phyloP scores from a whole-genome alignment of 164 flowering plant genomes.

The Buxus sempervirens region DNA sequence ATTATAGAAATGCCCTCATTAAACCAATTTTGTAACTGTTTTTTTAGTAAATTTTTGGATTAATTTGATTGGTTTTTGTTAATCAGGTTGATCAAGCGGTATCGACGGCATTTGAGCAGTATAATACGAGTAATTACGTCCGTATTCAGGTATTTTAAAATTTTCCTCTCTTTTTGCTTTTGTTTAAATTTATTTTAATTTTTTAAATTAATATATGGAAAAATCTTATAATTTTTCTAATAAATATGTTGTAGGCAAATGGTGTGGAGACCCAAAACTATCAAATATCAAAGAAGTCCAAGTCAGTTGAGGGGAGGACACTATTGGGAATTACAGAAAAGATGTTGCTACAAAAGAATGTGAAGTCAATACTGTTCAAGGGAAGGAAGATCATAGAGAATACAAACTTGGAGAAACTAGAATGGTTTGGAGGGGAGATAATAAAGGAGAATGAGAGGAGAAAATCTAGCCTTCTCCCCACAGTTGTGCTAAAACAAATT shows the following conservation, averaged over 20 bases:
- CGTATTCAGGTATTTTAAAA: conserved; percentile 44
- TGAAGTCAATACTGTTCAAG: conserved; percentile 47
- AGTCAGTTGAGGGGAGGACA: neutral
- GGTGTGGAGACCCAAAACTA: conserved; percentile 1
- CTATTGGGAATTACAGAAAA: conserved; percentile 24
- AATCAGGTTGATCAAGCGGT: conserved; percentile 65
- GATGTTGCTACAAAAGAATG: conserved; percentile 53
- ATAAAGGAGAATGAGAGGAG: conserved; percentile 65
- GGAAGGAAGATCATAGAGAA: conserved; percentile 47
- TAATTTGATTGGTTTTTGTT: neutral
- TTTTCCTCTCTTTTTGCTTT: neutral
- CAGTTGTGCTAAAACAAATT: conserved; percentile 46
- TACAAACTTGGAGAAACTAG: conserved; percentile 50
- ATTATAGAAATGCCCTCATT: too few relatives aligned
- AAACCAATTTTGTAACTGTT: neutral
- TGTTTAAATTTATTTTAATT: neutral
- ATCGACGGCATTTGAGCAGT: conserved; percentile 57
- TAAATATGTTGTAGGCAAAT: neutral
- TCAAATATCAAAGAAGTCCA: neutral
- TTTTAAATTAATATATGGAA: too few relatives aligned
- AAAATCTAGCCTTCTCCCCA: conserved; percentile 39
- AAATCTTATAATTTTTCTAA: too few relatives aligned
- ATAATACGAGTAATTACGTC: conserved; percentile 38
- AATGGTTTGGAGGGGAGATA: conserved; percentile 35
- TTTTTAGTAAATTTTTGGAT: neutral